Evolutionary conservation across 225 moss, liverwort and hornwort genomes (phyloP), one percentile per base, ranked within the genome.

Genomic region (Takakia lepidozioides): DNA sequence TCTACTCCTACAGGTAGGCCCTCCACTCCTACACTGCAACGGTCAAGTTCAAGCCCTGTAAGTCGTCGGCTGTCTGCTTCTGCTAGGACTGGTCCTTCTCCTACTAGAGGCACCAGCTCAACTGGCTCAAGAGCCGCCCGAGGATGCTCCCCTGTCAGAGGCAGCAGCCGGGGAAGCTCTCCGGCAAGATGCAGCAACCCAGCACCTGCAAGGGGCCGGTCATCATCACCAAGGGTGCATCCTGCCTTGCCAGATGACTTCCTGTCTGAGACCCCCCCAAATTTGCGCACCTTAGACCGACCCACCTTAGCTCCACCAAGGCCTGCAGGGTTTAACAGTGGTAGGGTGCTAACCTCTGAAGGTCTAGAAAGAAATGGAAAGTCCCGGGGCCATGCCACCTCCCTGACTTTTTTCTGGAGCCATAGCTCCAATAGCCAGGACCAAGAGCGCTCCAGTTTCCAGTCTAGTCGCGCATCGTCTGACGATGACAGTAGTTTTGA

Each of bases 401-500:
- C 74, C n/a, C 79, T 70, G 1, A 34, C 63, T 14, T 48, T 67
- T 7, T 29, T 49, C 26, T 37, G 46, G 20, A 69, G 57, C 39
- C 47, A 57, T 18, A 78, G 61, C 48, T 66, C 62, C 10, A 22
- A 36, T 8, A 54, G 48, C 46, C 59, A 58, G 7, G 23, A 24
- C 1, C 25, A 51, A 44, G 63, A 59, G 40, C 61, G 56, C 32
- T 32, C 11, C 8, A 32, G 32, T 32, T 6, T 32, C 8, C 32
- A 32, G 15, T 53, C 54, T 0, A 57, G 56, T 36, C 71, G 76
- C 5, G 71, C 57, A 6, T 67, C 76, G 0, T 54, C 76, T 1
- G 76, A 76, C 19, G 71, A 71, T 14, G 76, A 76, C 45, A 54
- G 67, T 46, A 71, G 71, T 60, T 76, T 71, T 20, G 76, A 71